These are phyloP conservation scores for Skeletonema marinoi DNA, from an alignment of 108 stramenopile genomes.

Conservation along the genomic window DNA sequence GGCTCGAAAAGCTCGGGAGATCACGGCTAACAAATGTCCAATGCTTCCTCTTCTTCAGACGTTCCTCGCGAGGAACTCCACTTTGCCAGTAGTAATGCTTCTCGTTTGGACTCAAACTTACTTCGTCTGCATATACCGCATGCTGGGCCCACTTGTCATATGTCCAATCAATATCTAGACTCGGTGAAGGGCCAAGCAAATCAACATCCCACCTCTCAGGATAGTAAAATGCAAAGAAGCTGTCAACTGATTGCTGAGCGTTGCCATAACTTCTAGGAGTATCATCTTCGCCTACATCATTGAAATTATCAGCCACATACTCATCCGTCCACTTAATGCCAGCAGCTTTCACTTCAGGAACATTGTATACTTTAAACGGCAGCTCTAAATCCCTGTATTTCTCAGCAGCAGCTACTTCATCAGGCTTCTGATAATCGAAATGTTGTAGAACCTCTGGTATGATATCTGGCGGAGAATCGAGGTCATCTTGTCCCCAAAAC, in stretches of 20 bases:
- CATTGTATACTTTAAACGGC: conserved; percentile 84
- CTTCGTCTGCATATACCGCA: conserved; percentile 78
- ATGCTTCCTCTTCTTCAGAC: conserved; percentile 27
- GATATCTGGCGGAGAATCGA: conserved; percentile 64
- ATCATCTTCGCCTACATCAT: conserved; percentile 25
- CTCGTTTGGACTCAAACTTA: conserved; percentile 48
- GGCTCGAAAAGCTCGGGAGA: conserved; percentile 72
- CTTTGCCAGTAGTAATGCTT: conserved; percentile 85
- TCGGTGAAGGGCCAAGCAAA: conserved; percentile 70
- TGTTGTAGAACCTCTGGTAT: conserved; percentile 70
- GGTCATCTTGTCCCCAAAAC: conserved; percentile 79
- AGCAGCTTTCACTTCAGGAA: conserved; percentile 74
- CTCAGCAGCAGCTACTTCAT: conserved; percentile 61
- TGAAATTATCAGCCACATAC: conserved; percentile 69
- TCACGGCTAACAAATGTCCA: conserved; percentile 83
- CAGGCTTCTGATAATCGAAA: conserved; percentile 73
- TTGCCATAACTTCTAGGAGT: conserved; percentile 45
- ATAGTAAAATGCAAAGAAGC: conserved; percentile 85
- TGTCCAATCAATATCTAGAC: conserved; percentile 68
- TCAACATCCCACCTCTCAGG: conserved; percentile 56
- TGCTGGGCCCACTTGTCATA: conserved; percentile 76
- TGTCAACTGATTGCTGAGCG: conserved; percentile 73
- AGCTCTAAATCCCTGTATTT: conserved; percentile 75
- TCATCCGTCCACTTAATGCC: conserved; percentile 83
- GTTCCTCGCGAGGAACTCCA: conserved; percentile 68